Conservation (phyloP, 192 early-diverging fungal genomes). For the Rhizophagus clarus region DNA sequence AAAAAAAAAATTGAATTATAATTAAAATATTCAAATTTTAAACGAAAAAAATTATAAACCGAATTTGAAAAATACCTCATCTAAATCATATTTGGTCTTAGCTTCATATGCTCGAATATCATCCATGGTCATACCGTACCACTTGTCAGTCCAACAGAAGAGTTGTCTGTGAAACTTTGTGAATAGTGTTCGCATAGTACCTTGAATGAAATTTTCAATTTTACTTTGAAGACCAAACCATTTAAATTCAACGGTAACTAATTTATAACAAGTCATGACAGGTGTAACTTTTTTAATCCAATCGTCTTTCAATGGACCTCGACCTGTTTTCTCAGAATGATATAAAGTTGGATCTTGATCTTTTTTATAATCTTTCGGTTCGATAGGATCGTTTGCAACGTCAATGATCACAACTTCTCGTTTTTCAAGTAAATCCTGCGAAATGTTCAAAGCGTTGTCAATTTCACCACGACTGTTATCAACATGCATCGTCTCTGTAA, state of each 20-base stretch:
- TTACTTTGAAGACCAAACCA: slow-evolving; percentile 71
- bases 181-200: slow-evolving; percentile 45
- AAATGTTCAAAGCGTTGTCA: slow-evolving; percentile 58
- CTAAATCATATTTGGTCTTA: slow-evolving; percentile 64
- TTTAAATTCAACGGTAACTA: slow-evolving; percentile 76
- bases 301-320: slow-evolving; percentile 63
- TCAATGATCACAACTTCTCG: slow-evolving; percentile 68
- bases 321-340: slow-evolving; percentile 66
- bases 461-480: slow-evolving; percentile 67
- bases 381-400: slow-evolving; percentile 65
- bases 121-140: slow-evolving; percentile 77
- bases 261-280: slow-evolving; percentile 83
- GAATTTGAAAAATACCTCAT: slow-evolving; percentile 35
- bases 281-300: slow-evolving; percentile 70
- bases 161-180: slow-evolving; percentile 75
- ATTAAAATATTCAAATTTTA: background rate
- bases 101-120: slow-evolving; percentile 68
- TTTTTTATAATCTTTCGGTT: slow-evolving; percentile 54
- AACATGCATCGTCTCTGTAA: slow-evolving; percentile 75
- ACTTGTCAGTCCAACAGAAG: slow-evolving; percentile 76
- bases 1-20: background rate
- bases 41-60: background rate
- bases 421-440: slow-evolving; percentile 53
- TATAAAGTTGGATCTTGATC: slow-evolving; percentile 68
- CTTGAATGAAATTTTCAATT: slow-evolving; percentile 70